These are phyloP conservation scores for Candida orba DNA, from an alignment of 805 yeast species.

Conservation along the genomic window DNA sequence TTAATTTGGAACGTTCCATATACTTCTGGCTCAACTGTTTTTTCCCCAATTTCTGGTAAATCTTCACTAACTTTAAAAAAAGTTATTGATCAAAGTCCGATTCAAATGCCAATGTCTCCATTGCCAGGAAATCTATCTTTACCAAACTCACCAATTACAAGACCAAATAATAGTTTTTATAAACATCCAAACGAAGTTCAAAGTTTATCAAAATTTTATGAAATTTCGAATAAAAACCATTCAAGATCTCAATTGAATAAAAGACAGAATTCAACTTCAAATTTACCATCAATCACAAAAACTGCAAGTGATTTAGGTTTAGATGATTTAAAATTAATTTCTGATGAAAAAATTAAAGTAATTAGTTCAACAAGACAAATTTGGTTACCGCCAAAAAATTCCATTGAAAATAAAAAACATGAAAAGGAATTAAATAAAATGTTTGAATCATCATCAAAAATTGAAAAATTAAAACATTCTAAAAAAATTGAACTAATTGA, in stretches of 20 bases:
- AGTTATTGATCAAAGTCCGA: constrained; percentile 18
- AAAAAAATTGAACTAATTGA: constrained; percentile 1
- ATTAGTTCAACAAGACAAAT: constrained; percentile 53
- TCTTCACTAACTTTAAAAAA: constrained; percentile 16
- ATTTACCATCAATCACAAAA: constrained; percentile 31
- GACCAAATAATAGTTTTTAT: constrained; percentile 8
- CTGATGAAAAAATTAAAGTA: constrained; percentile 27
- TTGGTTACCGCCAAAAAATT: constrained; percentile 62
- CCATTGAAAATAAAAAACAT: constrained; percentile 48
- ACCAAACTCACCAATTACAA: constrained; percentile 2
- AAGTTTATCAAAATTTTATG: constrained; percentile 19
- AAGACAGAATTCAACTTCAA: constrained; percentile 13
- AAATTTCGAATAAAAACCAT: constrained; percentile 13
- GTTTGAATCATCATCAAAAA: constrained; percentile 21
- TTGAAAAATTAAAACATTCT: constrained; percentile 12
- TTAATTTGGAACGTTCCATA: constrained; percentile 48
- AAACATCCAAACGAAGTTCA: constrained; percentile 18
- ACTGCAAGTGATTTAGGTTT: constrained; percentile 34
- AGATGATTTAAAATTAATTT: constrained; percentile 55
- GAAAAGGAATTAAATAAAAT: constrained; percentile 43
- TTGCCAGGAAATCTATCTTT: constrained; percentile 32
- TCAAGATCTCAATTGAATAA: constrained; percentile 12
- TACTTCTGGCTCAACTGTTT: constrained; percentile 26
- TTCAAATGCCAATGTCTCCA: constrained; percentile 39
- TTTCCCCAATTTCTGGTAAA: constrained; percentile 21